These are phyloP conservation scores for Lachnellula suecica DNA, from an alignment of 2,329 filamentous ascomycete species.

Conservation along the genomic window DNA sequence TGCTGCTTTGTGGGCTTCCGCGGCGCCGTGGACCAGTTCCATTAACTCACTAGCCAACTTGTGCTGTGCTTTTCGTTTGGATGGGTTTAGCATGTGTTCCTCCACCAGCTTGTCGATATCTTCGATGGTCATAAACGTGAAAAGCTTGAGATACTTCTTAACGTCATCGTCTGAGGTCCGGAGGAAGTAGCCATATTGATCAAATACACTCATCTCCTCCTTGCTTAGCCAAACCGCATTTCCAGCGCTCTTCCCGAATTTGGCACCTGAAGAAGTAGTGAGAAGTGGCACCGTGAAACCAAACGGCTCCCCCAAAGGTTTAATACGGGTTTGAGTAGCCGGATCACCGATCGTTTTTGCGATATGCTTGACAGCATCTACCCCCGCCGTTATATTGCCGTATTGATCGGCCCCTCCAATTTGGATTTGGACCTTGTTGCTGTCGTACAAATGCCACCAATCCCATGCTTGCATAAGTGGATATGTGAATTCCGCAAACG, in stretches of 20 bases:
- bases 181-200: constrained; percentile 89
- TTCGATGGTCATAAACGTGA: constrained; percentile 79
- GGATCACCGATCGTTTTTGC: constrained; percentile 55
- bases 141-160: constrained; percentile 78
- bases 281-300: constrained; percentile 91
- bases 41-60: constrained; percentile 79
- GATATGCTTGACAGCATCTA: constrained; percentile 79
- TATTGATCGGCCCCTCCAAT: constrained; percentile 95
- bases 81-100: constrained; percentile 65
- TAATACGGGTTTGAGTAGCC: constrained; percentile 41
- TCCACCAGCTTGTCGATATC: constrained; percentile 69
- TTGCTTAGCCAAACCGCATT: constrained; percentile 92
- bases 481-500: constrained; percentile 89
- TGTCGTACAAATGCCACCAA: constrained; percentile 83
- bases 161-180: constrained; percentile 79
- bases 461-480: constrained; percentile 95
- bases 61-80: constrained; percentile 78
- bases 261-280: constrained; percentile 80
- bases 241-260: constrained; percentile 92
- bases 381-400: constrained; percentile 90
- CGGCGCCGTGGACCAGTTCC: constrained; percentile 71
- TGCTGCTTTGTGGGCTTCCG: constrained; percentile 63
- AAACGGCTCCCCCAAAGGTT: constrained; percentile 52
- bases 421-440: constrained; percentile 72
- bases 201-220: constrained; percentile 77